A percentile compares a stretch with the other conserved stretches of the same genome.
Evolutionary conservation across 768 basidiomycete species (phyloP).

Genomic region (Boletus speciosus): DNA sequence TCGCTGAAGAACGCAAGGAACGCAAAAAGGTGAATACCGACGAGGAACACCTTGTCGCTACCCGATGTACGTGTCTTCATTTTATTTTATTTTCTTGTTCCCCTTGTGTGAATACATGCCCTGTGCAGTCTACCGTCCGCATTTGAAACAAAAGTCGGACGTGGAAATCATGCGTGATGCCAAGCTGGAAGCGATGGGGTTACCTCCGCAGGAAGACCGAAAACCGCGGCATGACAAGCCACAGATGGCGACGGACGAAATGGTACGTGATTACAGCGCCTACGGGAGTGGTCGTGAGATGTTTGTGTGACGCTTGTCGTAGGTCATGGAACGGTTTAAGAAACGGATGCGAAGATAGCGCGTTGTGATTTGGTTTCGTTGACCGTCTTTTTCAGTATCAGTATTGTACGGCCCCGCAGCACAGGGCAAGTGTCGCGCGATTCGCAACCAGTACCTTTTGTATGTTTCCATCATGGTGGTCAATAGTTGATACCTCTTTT

Average conservation of each 20-base stretch:
- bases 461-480: no score
- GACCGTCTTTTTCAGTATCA: constrained; percentile 1
- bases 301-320: background rate
- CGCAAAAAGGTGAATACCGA: constrained; percentile 54
- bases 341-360: constrained; percentile 82
- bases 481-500: background rate
- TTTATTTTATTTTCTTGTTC: background rate
- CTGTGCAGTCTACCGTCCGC: constrained; percentile 75
- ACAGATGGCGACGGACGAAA: constrained; percentile 88
- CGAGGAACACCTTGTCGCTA: constrained; percentile 80
- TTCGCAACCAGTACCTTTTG: background rate
- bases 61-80: constrained; percentile 65
- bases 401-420: background rate
- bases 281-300: background rate
- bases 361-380: constrained; percentile 17
- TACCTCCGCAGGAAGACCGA: constrained; percentile 45
- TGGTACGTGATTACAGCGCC: constrained; percentile 45
- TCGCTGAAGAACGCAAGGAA: constrained; percentile 70
- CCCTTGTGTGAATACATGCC: background rate
- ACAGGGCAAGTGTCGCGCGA: background rate
- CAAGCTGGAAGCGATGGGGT: constrained; percentile 80
- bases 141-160: constrained; percentile 80
- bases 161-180: constrained; percentile 85
- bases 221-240: constrained; percentile 49
- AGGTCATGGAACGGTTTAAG: constrained; percentile 98